Evolutionary conservation across 257 asterid genomes (phyloP), one percentile per base, ranked within the genome.

Genomic region (Apocynum venetum): DNA sequence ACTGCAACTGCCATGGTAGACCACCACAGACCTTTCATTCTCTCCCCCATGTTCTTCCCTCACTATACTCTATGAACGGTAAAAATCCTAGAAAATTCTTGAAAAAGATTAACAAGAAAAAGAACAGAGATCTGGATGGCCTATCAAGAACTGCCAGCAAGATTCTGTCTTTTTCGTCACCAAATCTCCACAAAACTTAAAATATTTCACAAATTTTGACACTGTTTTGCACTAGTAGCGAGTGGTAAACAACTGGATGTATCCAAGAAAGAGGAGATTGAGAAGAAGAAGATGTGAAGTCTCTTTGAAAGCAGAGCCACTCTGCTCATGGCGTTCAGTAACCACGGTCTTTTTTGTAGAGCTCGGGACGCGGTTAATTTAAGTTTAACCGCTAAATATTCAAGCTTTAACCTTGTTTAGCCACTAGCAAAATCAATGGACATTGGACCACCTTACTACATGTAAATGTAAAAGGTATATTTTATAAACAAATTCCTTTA

Each of bases 1-100:
- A 82, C 41, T 20, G 49, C 57, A 43, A 77, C 75, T 56, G 66
- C 74, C 72, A 83, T 20, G n/a, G 78, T 3, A 78, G 43, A 56
- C 76, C 80, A 82, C 69, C 65, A 71, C 40, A 57, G 63, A 68
- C 77, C 41, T 77, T 68, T 64, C 63, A 48, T 69, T 74, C 17
- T 74, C 46, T 73, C 80, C 13, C 47, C 70, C 68, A 41, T 74
- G 5, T 55, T 53, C 73, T 78, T 66, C 72, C n/a, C 0, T 2
- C 25, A 25, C 71, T 17, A 15, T 25, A 17, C 51, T 67, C 25
- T 7, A 8, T 19, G 7, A 67, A 67, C 11, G 0, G 49, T 67
- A 40, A 66, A 67, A 67, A 67, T 19, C 51, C 51, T 52, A 67
- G 51, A 67, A 17, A 67, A 67, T 41, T 41, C 31, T 67, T 7